A percentile compares a stretch with the other conserved stretches of the same genome.
Conservation (phyloP, 108 stramenopile genomes). For the Cyclotella choctawhatcheeana region DNA sequence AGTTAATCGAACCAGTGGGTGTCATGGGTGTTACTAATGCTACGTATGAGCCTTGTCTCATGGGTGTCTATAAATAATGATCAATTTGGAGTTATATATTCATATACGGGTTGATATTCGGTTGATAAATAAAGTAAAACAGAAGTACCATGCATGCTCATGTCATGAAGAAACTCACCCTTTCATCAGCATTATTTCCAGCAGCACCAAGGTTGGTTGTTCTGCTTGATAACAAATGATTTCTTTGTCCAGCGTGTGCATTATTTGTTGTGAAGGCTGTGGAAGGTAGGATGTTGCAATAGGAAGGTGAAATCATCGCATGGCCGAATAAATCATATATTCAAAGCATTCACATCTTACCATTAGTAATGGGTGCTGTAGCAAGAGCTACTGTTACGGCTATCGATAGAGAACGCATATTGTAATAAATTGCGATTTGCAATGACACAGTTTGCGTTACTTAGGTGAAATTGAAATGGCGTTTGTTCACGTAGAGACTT, state of each 20-base stretch:
- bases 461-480: too few relatives aligned
- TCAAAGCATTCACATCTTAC: conserved; percentile 19
- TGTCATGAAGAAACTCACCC: conserved; percentile 15
- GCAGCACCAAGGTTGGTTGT: conserved; percentile 19
- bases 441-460: too few relatives aligned
- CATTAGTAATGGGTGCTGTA: conserved; percentile 10
- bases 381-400: conserved; percentile 13
- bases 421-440: too few relatives aligned
- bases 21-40: conserved; percentile 79
- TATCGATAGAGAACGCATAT: conserved; percentile 15
- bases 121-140: background rate
- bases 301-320: background rate
- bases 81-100: too few relatives aligned
- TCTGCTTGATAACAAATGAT: conserved; percentile 16
- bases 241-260: background rate
- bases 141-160: too few relatives aligned
- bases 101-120: too few relatives aligned
- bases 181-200: conserved; percentile 40
- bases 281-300: background rate
- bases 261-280: conserved; percentile 23
- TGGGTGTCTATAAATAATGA: conserved; percentile 31
- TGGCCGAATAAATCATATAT: background rate
- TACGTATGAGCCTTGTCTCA: conserved; percentile 62
- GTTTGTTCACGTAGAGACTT: too few relatives aligned
- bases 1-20: conserved; percentile 58